Base-by-base conservation (phyloP, 2,329 filamentous ascomycete species). In the Paecilomyces sp. region DNA sequence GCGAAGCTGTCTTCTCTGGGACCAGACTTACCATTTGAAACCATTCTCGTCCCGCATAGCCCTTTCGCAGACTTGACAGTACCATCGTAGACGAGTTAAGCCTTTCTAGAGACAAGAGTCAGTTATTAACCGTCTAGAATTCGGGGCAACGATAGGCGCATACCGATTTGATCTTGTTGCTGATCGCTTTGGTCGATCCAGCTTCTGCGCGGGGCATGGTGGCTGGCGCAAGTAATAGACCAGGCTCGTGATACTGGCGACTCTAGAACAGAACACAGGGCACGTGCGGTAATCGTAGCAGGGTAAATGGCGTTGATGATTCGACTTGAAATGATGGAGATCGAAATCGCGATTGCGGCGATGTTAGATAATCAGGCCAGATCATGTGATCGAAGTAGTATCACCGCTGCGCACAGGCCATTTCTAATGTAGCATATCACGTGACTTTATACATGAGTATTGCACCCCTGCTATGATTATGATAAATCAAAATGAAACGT, bases 131-230 rank as follows among this genome's bases (percentile, higher is more conserved):
- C 30, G 22, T 2, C 2, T 8, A 18, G 18, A 52, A 24, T 34
- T 24, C 12, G 3, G 12, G 30, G 51, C 22, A 13, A 25, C 18
- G 8, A 15, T 86, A 77, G 18, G 15, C 87, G 73, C 91, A 89
- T 63, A 68, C 68, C 63, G 86, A 84, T 77, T 96, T 97, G 80
- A 96, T 88, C 77, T 92, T 89, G 79, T 97, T 97, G 76, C 85
- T 86, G 61, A 97, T 83, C 74, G 91, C 85, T 78, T 97, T 97
- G n/a, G 88, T 91, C 59, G 88, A 90, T 64, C 94, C 94, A 58
- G 91, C 87, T 80, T 97, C 94, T 69, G 94, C 94, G 80, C 90
- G 91, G 57, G 88, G 88, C 93, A 97, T 97, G 57, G 72, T 88
- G 79, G 22, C 31, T 28, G 30, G 25, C 18, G 4, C n/a, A 54